Conservation (phyloP, 1,284 basidiomycete species). For the Apiotrichum siamense region DNA sequence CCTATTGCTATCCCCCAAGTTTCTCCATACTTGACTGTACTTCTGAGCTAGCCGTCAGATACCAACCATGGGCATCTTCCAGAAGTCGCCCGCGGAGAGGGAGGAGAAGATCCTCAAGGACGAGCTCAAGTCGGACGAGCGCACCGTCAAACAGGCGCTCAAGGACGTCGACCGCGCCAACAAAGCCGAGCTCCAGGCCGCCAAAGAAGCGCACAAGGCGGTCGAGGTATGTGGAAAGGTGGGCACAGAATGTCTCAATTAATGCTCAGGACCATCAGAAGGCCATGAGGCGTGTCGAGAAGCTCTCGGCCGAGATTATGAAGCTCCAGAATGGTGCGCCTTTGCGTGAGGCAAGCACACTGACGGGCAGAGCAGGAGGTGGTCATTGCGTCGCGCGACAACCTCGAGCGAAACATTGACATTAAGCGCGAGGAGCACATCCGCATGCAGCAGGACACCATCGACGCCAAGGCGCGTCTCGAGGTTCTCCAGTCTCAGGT, state of each 20-base stretch:
- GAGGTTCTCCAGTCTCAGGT: slow-evolving; percentile 24
- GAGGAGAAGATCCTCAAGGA: slow-evolving; percentile 38
- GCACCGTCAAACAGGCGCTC: slow-evolving; percentile 27
- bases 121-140: slow-evolving; percentile 29
- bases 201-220: slow-evolving; percentile 32
- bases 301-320: slow-evolving; percentile 28
- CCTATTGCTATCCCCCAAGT: background rate
- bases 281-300: slow-evolving; percentile 31
- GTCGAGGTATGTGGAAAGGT: slow-evolving; percentile 21
- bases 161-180: slow-evolving; percentile 37
- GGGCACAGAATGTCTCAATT: slow-evolving; percentile 2
- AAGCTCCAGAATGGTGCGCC: slow-evolving; percentile 32
- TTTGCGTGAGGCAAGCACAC: too few relatives aligned
- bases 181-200: slow-evolving; percentile 34
- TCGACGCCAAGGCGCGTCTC: slow-evolving; percentile 25
- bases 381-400: slow-evolving; percentile 23
- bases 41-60: background rate
- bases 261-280: slow-evolving; percentile 29
- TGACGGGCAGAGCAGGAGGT: slow-evolving; percentile 34
- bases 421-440: slow-evolving; percentile 21
- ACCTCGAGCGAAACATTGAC: slow-evolving; percentile 22
- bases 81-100: slow-evolving; percentile 33
- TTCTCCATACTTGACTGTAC: too few relatives aligned
- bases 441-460: slow-evolving; percentile 20
- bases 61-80: slow-evolving; percentile 39